Base-by-base conservation (phyloP, 2,329 filamentous ascomycete species). In the Hypoxylon sp. region DNA sequence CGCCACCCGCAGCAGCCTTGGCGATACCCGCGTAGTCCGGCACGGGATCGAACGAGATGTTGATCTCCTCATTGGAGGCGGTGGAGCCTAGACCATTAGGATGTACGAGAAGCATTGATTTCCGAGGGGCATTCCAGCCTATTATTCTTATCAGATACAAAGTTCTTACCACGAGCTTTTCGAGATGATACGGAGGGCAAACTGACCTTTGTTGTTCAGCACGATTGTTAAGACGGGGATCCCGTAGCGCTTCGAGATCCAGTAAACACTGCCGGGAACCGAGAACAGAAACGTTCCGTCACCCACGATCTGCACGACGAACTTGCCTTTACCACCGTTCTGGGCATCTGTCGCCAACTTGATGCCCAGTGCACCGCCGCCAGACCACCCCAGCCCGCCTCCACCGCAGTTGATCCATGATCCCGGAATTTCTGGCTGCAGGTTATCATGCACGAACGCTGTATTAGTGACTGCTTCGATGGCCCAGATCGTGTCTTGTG, bases 381-480 rank as follows among this genome's bases (percentile, higher is more conserved):
- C 84, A 9, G 83, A 85, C 84, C 85, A 87, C 4, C 84, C 85
- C 0, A 87, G 79, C 0, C 85, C 85, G 19, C 84, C 84, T 57
- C 82, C 84, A 59, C 85, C 84, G 67, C 84, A 86, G 78, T 86
- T 86, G 77, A 86, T 82, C 81, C 83, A 85, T 55, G 80, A 81
- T 0, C 84, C 83, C 0, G 84, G 83, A 6, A 87, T 72, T 2
- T 86, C 88, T 3, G 88, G 86, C 72, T 87, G 87, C 4, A 94
- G 78, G 73, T 92, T 90, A 70, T 94, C 90, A 41, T 90, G 85
- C 2, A 93, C 89, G 46, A 88, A 86, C 1, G 76, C 77, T 0
- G 90, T 89, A 70, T 91, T 88, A 0, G 92, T 94, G 1, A 94
- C 92, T 0, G 92, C 88, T 80, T 94, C 92, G 60, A 94, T 82